These are phyloP conservation scores for Wallacemonas sp. DNA, from an alignment of 208 protist species.

Conservation along the genomic window DNA sequence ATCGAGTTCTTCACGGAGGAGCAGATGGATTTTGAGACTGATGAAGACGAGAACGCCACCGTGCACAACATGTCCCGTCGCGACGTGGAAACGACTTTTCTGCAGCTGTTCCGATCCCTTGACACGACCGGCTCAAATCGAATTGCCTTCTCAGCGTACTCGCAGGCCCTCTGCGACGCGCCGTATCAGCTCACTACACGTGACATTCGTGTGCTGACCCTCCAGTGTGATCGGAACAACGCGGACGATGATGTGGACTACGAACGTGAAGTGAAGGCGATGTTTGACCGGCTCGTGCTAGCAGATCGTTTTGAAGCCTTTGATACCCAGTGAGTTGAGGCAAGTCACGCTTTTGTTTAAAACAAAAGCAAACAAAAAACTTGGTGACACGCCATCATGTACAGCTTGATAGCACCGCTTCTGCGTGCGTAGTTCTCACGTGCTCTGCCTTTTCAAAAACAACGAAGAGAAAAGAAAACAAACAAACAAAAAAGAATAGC, in stretches of 20 bases:
- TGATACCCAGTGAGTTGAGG: slow-evolving; percentile 28
- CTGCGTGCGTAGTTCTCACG: neutral
- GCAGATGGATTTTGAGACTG: slow-evolving; percentile 51
- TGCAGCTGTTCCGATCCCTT: slow-evolving; percentile 65
- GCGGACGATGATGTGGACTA: slow-evolving; percentile 67
- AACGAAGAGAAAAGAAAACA: neutral
- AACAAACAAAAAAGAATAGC: no score
- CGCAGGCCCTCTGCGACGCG: slow-evolving; percentile 57
- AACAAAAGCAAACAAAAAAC: neutral
- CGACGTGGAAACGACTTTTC: slow-evolving; percentile 81
- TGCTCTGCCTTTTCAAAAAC: neutral
- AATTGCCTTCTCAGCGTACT: slow-evolving; percentile 67
- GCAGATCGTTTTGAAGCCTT: slow-evolving; percentile 70
- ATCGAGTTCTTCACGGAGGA: slow-evolving; percentile 80
- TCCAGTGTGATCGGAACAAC: slow-evolving; percentile 53
- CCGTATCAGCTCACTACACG: slow-evolving; percentile 81
- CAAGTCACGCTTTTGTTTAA: no score
- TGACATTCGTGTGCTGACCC: slow-evolving; percentile 68
- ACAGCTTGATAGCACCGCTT: no score
- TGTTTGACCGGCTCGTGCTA: slow-evolving; percentile 78
- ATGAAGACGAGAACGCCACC: slow-evolving; percentile 35
- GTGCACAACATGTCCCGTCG: slow-evolving; percentile 81
- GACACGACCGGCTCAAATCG: slow-evolving; percentile 60
- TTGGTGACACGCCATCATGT: slow-evolving; percentile 3
- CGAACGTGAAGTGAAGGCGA: slow-evolving; percentile 59